Conservation (phyloP, 2,329 filamentous ascomycete species). For the Penicillium rolfsii region DNA sequence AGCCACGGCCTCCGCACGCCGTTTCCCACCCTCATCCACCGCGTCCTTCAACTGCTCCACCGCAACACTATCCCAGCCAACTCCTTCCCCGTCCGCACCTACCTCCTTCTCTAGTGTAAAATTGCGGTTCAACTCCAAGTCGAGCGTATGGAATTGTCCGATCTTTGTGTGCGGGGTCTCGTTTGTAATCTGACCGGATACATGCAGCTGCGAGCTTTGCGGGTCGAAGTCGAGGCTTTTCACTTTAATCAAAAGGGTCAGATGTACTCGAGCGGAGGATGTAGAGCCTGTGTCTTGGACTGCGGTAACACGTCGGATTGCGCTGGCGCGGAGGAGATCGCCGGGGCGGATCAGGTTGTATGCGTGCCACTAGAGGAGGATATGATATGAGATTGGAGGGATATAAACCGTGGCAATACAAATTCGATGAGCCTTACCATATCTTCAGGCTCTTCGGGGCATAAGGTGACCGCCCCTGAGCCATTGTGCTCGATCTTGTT, state of each 20-base stretch:
- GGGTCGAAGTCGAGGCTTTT: constrained; percentile 71
- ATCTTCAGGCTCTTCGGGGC: constrained; percentile 74
- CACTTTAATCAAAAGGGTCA: constrained; percentile 66
- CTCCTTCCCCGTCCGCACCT: constrained; percentile 48
- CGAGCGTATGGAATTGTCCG: constrained; percentile 71
- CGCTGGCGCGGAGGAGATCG: constrained; percentile 67
- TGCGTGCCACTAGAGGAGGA: constrained; percentile 64
- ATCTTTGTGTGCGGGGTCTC: constrained; percentile 70
- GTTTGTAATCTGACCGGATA: constrained; percentile 65
- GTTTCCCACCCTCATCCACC: constrained; percentile 67
- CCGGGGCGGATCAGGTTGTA: constrained; percentile 71
- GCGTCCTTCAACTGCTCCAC: constrained; percentile 77
- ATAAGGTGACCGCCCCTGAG: constrained; percentile 66
- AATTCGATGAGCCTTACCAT: constrained; percentile 56
- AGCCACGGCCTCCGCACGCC: constrained; percentile 80
- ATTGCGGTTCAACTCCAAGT: constrained; percentile 82
- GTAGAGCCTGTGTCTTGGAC: constrained; percentile 63
- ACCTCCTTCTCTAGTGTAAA: constrained; percentile 85
- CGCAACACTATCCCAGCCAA: constrained; percentile 87
- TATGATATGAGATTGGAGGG: constrained; percentile 12
- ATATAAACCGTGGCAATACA: not conserved
- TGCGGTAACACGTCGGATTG: constrained; percentile 68
- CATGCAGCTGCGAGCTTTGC: constrained; percentile 68
- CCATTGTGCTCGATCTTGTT: constrained; percentile 68
- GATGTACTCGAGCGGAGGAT: constrained; percentile 65